Conservation (phyloP, 129 eudicot species). For the Artemisia argyi region DNA sequence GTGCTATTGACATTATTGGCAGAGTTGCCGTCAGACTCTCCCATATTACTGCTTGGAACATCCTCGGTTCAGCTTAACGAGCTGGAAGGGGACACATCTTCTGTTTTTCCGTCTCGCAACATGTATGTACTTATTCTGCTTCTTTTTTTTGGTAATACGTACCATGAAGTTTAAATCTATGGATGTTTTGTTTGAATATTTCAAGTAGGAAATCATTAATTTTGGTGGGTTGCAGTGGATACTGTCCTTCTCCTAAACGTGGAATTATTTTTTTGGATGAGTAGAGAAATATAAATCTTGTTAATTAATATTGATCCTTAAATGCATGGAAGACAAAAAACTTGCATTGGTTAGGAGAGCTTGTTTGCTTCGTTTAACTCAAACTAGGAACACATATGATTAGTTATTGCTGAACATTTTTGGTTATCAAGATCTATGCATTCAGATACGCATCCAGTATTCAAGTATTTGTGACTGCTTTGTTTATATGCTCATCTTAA, state of each 20-base stretch:
- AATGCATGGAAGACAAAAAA: neutral
- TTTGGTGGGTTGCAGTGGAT: neutral
- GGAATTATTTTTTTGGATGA: neutral
- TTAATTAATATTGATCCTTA: neutral
- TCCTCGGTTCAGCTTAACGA: slow-evolving; percentile 54
- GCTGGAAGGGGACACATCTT: slow-evolving; percentile 49
- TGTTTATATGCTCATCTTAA: neutral
- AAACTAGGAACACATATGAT: neutral
- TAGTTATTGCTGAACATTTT: neutral
- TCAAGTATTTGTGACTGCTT: neutral
- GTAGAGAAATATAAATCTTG: neutral
- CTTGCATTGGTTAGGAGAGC: neutral
- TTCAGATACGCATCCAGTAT: neutral
- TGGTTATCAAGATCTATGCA: neutral
- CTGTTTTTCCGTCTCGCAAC: slow-evolving; percentile 58
- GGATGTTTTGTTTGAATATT: slow-evolving; percentile 2
- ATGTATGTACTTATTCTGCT: slow-evolving; percentile 47
- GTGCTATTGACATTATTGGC: slow-evolving; percentile 80
- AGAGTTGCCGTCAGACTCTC: slow-evolving; percentile 87
- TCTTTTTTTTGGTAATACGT: neutral
- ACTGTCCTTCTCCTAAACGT: neutral
- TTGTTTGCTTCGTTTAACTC: neutral
- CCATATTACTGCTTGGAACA: slow-evolving; percentile 84
- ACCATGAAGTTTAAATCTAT: neutral
- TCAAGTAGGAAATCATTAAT: neutral